Percentiles rank a stretch among this genome's conserved stretches.
phyloP scores from a whole-genome alignment of 1,284 basidiomycete genomes.

The Heterobasidion annosum region DNA sequence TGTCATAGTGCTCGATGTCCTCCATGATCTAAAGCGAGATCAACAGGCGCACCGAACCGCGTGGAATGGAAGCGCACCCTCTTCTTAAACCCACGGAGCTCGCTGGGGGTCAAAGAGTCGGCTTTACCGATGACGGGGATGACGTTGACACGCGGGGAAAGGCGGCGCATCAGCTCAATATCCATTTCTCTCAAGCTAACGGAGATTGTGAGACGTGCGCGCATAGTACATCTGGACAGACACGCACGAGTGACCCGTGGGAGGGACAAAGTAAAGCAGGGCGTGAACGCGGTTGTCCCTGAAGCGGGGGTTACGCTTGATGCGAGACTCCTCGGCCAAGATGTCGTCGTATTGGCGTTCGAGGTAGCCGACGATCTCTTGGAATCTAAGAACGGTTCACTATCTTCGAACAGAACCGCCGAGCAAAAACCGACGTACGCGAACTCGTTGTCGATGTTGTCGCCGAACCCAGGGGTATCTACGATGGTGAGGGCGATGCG shows the following conservation, averaged over 20 bases:
- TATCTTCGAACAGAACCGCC: not conserved
- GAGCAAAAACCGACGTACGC: conserved; percentile 53
- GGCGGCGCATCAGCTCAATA: conserved; percentile 95
- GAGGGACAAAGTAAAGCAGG: conserved; percentile 96
- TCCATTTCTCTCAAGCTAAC: conserved; percentile 93
- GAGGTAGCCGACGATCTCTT: conserved; percentile 94
- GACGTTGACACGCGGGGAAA: conserved; percentile 96
- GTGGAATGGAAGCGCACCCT: conserved; percentile 44
- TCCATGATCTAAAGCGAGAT: conserved; percentile 80
- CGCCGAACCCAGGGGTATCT: conserved; percentile 98
- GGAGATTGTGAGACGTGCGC: not conserved
- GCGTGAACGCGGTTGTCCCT: conserved; percentile 96
- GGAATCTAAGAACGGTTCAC: conserved; percentile 53
- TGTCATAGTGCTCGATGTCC: conserved; percentile 97
- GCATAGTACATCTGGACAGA: conserved; percentile 5
- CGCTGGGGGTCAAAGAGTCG: conserved; percentile 87
- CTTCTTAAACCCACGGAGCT: conserved; percentile 94
- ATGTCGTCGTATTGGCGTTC: conserved; percentile 99
- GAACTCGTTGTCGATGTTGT: conserved; percentile 98
- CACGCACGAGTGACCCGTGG: conserved; percentile 71
- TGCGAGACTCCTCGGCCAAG: conserved; percentile 96
- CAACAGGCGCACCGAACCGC: conserved; percentile 4
- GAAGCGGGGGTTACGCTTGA: conserved; percentile 99
- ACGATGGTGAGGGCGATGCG: conserved; percentile 97
- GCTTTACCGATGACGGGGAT: conserved; percentile 99